Conservation (phyloP, 2,329 filamentous ascomycete genomes). For the Tolypocladium cylindrosporum region DNA sequence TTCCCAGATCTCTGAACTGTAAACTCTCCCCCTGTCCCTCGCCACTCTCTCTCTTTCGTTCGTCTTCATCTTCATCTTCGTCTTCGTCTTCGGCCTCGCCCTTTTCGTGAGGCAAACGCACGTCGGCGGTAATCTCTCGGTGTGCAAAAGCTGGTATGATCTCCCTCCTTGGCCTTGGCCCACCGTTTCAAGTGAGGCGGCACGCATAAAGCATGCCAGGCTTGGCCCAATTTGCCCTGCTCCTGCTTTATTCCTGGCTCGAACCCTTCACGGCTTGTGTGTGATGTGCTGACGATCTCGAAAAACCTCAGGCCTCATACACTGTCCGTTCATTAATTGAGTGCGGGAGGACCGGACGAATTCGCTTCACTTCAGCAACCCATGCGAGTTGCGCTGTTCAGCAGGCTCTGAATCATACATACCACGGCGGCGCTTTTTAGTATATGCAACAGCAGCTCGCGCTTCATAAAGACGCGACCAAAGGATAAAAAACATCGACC, state of each 20-base stretch:
- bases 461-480: neutral
- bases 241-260: neutral
- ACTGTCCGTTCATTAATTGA: neutral
- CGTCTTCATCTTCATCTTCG: neutral
- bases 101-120: neutral
- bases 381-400: slow-evolving; percentile 27
- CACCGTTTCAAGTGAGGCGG: neutral
- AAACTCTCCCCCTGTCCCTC: neutral
- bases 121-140: neutral
- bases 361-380: neutral
- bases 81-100: neutral
- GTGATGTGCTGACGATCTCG: neutral
- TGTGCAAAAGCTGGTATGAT: neutral
- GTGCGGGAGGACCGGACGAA: neutral
- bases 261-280: neutral
- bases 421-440: neutral
- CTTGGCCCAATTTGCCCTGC: neutral
- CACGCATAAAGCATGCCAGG: neutral
- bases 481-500: neutral
- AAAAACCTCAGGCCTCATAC: neutral
- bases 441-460: neutral
- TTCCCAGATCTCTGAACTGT: neutral
- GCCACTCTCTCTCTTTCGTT: neutral
- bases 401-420: slow-evolving; percentile 43
- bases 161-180: neutral